These are phyloP conservation scores for Myxozyma vanderwaltii DNA, from an alignment of 805 yeast species.

Conservation along the genomic window DNA sequence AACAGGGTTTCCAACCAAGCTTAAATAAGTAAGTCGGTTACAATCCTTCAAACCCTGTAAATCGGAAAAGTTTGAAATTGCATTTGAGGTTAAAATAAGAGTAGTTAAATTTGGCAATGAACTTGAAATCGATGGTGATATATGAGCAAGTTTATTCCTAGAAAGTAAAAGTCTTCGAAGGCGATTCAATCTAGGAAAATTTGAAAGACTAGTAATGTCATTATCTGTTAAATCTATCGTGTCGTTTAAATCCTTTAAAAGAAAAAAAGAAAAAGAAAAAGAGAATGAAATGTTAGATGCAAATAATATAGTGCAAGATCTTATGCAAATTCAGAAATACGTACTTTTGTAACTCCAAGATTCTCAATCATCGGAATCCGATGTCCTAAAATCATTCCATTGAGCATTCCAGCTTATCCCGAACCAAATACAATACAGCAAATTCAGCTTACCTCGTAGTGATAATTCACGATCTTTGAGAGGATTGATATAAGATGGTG, in stretches of 20 bases:
- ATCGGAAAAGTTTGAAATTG: conserved; percentile 50
- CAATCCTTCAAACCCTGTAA: conserved; percentile 48
- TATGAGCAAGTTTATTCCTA: conserved; percentile 56
- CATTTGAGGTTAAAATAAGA: conserved; percentile 57
- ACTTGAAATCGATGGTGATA: conserved; percentile 45
- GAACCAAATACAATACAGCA: neutral
- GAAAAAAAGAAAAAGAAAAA: too few relatives aligned
- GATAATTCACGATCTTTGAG: conserved; percentile 48
- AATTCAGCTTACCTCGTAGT: conserved; percentile 42
- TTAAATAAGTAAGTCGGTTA: conserved; percentile 50
- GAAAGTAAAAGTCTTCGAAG: conserved; percentile 60
- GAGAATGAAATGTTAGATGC: too few relatives aligned
- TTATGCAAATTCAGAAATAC: too few relatives aligned
- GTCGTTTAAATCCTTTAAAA: conserved; percentile 51
- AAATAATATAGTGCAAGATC: too few relatives aligned
- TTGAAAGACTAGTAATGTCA: conserved; percentile 57
- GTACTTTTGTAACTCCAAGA: conserved; percentile 44
- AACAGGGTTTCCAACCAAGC: conserved; percentile 49
- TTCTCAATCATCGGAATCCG: conserved; percentile 51
- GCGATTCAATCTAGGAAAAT: conserved; percentile 50
- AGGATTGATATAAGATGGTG: conserved; percentile 55
- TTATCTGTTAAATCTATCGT: conserved; percentile 78
- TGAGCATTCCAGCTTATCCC: too few relatives aligned
- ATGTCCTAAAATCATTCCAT: conserved; percentile 27
- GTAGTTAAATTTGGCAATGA: conserved; percentile 53